Percentiles rank a stretch among this genome's conserved stretches.
These are phyloP conservation scores for Lagenaria siceraria DNA, from an alignment of 306 rosid species.

Conservation along the genomic window DNA sequence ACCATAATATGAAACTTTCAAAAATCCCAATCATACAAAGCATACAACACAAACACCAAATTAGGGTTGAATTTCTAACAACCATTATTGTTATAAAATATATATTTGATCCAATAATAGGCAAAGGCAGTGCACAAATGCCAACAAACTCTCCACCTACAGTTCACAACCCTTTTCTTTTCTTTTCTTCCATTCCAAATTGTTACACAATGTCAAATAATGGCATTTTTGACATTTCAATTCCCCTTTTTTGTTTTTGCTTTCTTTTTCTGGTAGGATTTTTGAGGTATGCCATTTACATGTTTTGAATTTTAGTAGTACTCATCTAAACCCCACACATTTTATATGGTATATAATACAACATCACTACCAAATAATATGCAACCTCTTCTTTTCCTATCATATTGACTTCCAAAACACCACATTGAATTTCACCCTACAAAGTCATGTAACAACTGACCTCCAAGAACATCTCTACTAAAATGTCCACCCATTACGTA, in stretches of 20 bases:
- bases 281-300: not conserved
- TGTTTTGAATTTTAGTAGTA: not conserved
- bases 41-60: not conserved
- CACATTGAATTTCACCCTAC: constrained; percentile 33
- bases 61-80: not conserved
- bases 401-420: not conserved
- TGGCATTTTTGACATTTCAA: not conserved
- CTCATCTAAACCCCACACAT: not conserved
- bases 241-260: not conserved
- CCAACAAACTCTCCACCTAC: not conserved
- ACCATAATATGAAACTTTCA: not conserved
- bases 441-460: constrained; percentile 72
- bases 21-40: not conserved
- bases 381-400: not conserved
- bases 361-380: not conserved
- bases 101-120: too few species aligned
- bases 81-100: too few species aligned
- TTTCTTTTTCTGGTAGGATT: not conserved
- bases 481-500: constrained; percentile 60
- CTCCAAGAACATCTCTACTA: constrained; percentile 52
- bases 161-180: not conserved
- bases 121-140: not conserved
- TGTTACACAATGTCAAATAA: not conserved
- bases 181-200: too few species aligned
- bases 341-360: constrained; percentile 1